phyloP scores from a whole-genome alignment of 2,329 filamentous ascomycete species.

The Drechmeria coniospora region DNA sequence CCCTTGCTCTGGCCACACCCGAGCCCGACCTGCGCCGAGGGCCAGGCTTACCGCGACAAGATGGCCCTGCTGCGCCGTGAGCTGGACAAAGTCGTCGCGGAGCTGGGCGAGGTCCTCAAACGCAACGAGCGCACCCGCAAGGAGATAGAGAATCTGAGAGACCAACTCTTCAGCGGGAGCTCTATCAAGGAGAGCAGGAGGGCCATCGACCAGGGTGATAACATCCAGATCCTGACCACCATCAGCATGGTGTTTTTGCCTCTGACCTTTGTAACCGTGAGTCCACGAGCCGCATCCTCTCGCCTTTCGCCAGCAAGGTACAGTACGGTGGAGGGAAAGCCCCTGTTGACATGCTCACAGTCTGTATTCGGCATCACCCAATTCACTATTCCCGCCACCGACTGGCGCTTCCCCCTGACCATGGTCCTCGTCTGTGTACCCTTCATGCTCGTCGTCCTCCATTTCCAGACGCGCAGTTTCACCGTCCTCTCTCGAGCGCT shows the following conservation, averaged over 20 bases:
- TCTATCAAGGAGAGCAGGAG: conserved; percentile 44
- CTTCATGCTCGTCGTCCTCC: conserved; percentile 30
- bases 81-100: conserved; percentile 34
- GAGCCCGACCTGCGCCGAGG: conserved; percentile 26
- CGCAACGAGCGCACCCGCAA: conserved; percentile 37
- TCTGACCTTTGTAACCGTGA: conserved; percentile 41
- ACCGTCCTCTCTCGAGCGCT: conserved; percentile 11
- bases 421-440: conserved; percentile 49
- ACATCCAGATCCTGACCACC: conserved; percentile 43
- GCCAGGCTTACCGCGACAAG: conserved; percentile 30
- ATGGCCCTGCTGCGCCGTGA: conserved; percentile 30
- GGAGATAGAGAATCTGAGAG: conserved; percentile 40
- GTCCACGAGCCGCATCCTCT: conserved; percentile 4
- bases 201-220: conserved; percentile 48
- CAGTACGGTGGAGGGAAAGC: too few relatives aligned
- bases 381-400: conserved; percentile 23
- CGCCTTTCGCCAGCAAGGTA: too few relatives aligned
- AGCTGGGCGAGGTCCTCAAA: conserved; percentile 29
- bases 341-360: conserved; percentile 8
- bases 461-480: conserved; percentile 27
- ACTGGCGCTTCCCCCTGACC: conserved; percentile 34
- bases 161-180: conserved; percentile 49
- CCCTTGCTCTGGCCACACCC: conserved; percentile 39
- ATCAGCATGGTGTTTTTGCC: conserved; percentile 47
- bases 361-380: conserved; percentile 40